phyloP scores from a whole-genome alignment of 345 rosid genomes.

The Eucalyptus regnans region DNA sequence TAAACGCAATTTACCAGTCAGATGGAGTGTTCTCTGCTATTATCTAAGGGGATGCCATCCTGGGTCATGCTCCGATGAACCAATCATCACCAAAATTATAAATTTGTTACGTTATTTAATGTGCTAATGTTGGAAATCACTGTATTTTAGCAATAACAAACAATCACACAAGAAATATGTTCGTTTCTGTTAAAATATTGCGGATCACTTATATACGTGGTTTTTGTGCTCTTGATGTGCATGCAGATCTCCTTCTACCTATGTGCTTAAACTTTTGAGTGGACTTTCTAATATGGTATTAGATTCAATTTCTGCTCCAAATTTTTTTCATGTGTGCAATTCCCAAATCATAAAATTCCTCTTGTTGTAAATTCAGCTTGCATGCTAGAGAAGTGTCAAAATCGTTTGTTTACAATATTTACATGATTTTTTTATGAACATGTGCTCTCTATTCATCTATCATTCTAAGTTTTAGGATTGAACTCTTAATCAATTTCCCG shows the following conservation, averaged over 20 bases:
- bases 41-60: neutral
- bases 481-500: neutral
- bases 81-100: neutral
- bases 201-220: rapidly evolving
- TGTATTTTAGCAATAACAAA: neutral
- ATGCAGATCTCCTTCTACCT: neutral
- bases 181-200: neutral
- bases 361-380: neutral
- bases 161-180: neutral
- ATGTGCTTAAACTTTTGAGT: neutral
- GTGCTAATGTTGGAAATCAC: neutral
- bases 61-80: neutral
- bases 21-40: neutral
- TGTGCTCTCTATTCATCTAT: neutral
- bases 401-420: neutral
- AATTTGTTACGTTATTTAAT: neutral
- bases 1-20: neutral
- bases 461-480: rapidly evolving
- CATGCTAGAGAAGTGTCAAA: neutral
- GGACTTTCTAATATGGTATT: neutral
- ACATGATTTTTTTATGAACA: neutral
- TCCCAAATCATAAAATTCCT: neutral
- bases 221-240: neutral
- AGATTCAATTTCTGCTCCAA: neutral
- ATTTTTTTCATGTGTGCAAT: neutral